Evolutionary conservation across 805 yeast genomes (phyloP), one percentile per base, ranked within the genome.

Genomic region (Starmerella bombi): DNA sequence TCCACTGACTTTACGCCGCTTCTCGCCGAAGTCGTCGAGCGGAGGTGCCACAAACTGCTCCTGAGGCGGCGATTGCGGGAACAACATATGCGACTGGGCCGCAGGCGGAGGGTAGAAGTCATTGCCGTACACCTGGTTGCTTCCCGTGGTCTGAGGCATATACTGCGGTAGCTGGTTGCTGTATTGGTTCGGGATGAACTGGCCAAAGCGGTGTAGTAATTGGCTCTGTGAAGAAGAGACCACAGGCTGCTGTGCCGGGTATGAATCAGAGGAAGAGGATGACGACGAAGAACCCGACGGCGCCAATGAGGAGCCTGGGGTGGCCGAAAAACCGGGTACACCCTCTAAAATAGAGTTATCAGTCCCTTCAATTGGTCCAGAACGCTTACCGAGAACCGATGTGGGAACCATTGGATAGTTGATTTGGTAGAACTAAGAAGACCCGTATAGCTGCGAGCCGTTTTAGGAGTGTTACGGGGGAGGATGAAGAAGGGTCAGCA

Each of bases 51-150:
- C 20, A 16, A 29, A 23, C 35, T 41, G 40, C 23, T 50, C 50
- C 16, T 40, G 41, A 2, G 47, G 48, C 4, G 50, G 44, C 16
- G 44, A 43, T 15, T 44, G 49, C 27, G 45, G 49, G 28, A 27
- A 41, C 12, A 38, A 22, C 22, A 30, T 36, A n/a, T 32, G 35
- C 17, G 6, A 9, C 33, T 31, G 33, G n/a, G n/a, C 16, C 16
- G 16, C 15, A 5, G 27, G 31, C 31, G 7, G 10, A 23, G 27
- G 10, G 27, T 23, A 23, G 12, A 23, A 7, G 10, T 28, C 16
- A 7, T 6, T 28, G 15, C 16, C 31, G n/a, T 28, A 28, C 31
- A 28, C 6, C 31, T 28, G 31, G 31, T 14, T 28, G 31, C 31
- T 28, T 14, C 5, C n/a, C n/a, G n/a, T n/a, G n/a, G n/a, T n/a